Evolutionary conservation across 257 asterid species (phyloP).

Genomic region (Cruciata laevipes): DNA sequence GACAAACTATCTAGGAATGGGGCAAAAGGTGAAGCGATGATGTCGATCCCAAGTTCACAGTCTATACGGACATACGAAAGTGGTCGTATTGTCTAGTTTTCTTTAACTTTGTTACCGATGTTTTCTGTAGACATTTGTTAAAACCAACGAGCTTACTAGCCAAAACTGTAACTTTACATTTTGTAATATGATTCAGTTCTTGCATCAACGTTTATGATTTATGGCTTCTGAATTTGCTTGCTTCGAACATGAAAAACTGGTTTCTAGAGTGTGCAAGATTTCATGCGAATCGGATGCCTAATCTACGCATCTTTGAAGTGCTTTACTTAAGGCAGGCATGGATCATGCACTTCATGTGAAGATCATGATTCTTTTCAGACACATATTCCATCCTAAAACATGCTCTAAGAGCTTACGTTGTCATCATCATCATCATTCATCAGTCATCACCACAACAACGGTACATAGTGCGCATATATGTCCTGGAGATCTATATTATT

Average conservation of each 20-base stretch:
- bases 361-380: constrained; percentile 6
- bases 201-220: not conserved
- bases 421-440: too few relatives aligned
- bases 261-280: not conserved
- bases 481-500: not conserved
- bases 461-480: not conserved
- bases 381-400: not conserved
- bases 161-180: not conserved
- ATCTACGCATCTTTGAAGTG: not conserved
- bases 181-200: not conserved
- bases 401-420: not conserved
- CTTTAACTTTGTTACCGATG: not conserved
- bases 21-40: constrained; percentile 40
- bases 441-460: too few relatives aligned
- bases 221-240: not conserved
- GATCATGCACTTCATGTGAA: not conserved
- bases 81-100: not conserved
- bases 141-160: not conserved
- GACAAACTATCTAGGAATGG: constrained; percentile 71
- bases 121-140: not conserved
- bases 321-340: not conserved
- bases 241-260: not conserved
- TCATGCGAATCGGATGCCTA: constrained; percentile 1
- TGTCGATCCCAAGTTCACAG: not conserved
- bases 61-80: not conserved